Percentiles rank a stretch among this genome's conserved stretches.
Conservation (phyloP, 768 basidiomycete genomes). For the Termitomyces sp. region DNA sequence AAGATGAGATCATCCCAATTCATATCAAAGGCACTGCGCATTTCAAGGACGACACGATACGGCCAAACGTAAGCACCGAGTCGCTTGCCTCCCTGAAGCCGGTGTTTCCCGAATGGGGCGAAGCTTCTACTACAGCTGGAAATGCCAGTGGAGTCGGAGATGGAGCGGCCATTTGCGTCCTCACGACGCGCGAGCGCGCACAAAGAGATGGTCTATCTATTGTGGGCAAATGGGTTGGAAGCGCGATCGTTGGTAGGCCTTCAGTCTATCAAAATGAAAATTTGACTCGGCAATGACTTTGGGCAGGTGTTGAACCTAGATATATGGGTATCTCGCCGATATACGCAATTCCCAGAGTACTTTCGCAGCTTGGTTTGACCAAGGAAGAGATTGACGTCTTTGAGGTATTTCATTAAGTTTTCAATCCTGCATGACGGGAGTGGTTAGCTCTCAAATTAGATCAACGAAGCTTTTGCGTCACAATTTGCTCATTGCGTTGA, state of each 20-base stretch:
- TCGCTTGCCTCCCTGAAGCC: conserved; percentile 77
- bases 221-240: conserved; percentile 78
- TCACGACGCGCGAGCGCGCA: conserved; percentile 77
- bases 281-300: neutral
- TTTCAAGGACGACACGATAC: conserved; percentile 82
- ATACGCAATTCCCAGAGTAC: conserved; percentile 63
- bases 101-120: conserved; percentile 79
- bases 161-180: conserved; percentile 80
- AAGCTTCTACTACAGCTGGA: conserved; percentile 68
- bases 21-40: conserved; percentile 63
- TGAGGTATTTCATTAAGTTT: conserved; percentile 43
- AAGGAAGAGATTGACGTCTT: conserved; percentile 75
- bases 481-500: conserved; percentile 93
- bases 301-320: conserved; percentile 63
- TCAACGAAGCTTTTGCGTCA: conserved; percentile 89
- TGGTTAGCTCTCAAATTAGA: conserved; percentile 32
- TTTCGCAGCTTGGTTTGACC: conserved; percentile 52
- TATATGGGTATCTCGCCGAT: conserved; percentile 79
- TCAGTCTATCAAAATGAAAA: neutral
- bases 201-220: conserved; percentile 73
- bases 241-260: conserved; percentile 64
- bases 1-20: conserved; percentile 86
- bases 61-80: conserved; percentile 76
- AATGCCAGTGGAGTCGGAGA: conserved; percentile 91
- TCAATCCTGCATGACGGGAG: neutral